Percentiles rank a stretch among this genome's conserved stretches.
Conservation (phyloP, 306 rosid species). For the Castanopsis chinensis region DNA sequence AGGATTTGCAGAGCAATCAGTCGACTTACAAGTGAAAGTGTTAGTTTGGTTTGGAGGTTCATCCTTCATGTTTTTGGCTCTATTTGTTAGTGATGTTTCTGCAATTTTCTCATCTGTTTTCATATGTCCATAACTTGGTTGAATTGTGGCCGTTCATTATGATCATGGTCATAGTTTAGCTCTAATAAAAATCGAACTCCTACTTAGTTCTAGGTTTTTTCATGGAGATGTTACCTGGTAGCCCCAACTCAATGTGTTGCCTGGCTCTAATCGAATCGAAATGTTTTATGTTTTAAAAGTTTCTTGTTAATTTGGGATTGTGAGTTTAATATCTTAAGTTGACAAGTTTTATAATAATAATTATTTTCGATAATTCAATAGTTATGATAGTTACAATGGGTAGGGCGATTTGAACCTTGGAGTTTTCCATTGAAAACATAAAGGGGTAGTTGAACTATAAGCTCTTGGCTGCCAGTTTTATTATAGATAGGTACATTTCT, state of each 20-base stretch:
- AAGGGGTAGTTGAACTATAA: too few species aligned
- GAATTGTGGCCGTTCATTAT: neutral
- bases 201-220: neutral
- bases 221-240: neutral
- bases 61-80: neutral
- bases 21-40: slow-evolving; percentile 60
- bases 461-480: too few species aligned
- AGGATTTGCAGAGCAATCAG: slow-evolving; percentile 41
- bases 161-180: neutral
- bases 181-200: neutral
- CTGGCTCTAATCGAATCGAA: too few species aligned
- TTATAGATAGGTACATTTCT: too few species aligned
- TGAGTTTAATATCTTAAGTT: neutral
- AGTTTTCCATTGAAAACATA: too few species aligned
- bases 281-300: neutral
- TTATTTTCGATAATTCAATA: too few species aligned
- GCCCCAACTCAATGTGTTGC: neutral
- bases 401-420: too few species aligned
- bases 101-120: slow-evolving; percentile 8
- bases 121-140: slow-evolving; percentile 16
- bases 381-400: too few species aligned
- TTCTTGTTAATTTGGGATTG: neutral
- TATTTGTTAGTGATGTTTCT: slow-evolving; percentile 9
- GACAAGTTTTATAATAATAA: too few species aligned
- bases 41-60: neutral